phyloP scores from a whole-genome alignment of 1,139 yeast species.

The Martiniozyma asiatica region DNA sequence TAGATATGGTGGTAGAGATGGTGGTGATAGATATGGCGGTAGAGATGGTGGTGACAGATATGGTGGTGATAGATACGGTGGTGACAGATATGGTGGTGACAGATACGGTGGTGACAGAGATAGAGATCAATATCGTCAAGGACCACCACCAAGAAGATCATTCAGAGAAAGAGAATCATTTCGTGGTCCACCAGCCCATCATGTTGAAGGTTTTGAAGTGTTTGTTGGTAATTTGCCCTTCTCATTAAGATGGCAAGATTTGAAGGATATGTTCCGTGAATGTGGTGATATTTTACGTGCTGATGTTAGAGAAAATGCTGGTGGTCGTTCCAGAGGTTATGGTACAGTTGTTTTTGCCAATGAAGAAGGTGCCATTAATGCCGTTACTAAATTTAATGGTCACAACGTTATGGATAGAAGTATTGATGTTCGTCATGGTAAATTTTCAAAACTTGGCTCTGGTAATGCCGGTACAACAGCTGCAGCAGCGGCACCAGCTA shows the following conservation, averaged over 20 bases:
- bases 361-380: slow-evolving; percentile 48
- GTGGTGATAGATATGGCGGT: slow-evolving; percentile 3
- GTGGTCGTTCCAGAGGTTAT: slow-evolving; percentile 77
- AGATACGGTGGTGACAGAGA: slow-evolving; percentile 10
- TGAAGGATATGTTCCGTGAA: slow-evolving; percentile 72
- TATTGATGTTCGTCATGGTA: slow-evolving; percentile 62
- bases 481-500: slow-evolving; percentile 7
- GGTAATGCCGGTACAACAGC: slow-evolving; percentile 6
- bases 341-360: slow-evolving; percentile 63
- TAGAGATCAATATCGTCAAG: slow-evolving; percentile 4
- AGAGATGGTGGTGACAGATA: slow-evolving; percentile 9
- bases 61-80: slow-evolving; percentile 9
- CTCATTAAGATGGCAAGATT: slow-evolving; percentile 69
- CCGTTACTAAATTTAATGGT: slow-evolving; percentile 56
- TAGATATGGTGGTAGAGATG: slow-evolving; percentile 7
- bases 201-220: slow-evolving; percentile 47
- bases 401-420: slow-evolving; percentile 57
- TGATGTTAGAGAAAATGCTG: slow-evolving; percentile 55
- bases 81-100: slow-evolving; percentile 7
- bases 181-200: slow-evolving; percentile 6
- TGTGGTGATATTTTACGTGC: slow-evolving; percentile 73
- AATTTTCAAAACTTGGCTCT: slow-evolving; percentile 14
- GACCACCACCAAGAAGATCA: slow-evolving; percentile 9
- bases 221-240: slow-evolving; percentile 80
- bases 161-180: slow-evolving; percentile 6